Base-by-base conservation (phyloP, 2,329 filamentous ascomycete species). In the Phyllosticta citriasiana region DNA sequence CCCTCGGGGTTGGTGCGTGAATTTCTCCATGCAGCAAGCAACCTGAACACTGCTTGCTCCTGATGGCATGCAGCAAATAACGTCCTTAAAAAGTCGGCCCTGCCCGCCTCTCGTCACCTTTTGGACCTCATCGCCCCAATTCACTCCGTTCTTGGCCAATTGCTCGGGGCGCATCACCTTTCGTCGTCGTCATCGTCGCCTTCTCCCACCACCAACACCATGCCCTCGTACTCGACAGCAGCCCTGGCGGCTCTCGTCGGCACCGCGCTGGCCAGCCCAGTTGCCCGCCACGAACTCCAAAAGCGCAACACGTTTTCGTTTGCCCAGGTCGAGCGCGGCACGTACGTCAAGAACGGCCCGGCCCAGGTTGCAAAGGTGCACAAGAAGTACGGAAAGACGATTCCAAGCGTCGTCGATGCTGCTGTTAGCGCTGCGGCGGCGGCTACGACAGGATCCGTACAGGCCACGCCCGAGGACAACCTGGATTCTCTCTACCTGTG, bases 401-500 rank as follows among this genome's bases (percentile, higher is more conserved):
- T 74, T 16, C 69, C 74, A 30, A 60, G 64, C 53, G 61, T 66
- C 61, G 62, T 73, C 19, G 60, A 68, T 51, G 63, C 65, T 56
- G 72, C 71, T 33, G 75, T 72, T 4, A 68, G 68, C 10, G 68
- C 71, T 55, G 70, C 25, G 12, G 12, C 40, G 12, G 40, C 40
- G 12, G 14, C 72, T 59, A 67, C 66, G 24, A 73, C 65, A 55
- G 77, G 77, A 52, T 65, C 69, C 57, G 76, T 73, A 12, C 66
- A 72, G 59, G 75, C 77, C 55, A 71, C 69, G 47, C 76, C 77
- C 12, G 68, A 70, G 61, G 76, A 78, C 60, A 64, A 71, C 40
- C 69, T 70, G 59, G 72, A 74, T 52, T 67, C 67, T 7, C 64
- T 67, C 14, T 78, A 78, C 65, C 71, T 78, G 4, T 76, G 70